phyloP scores from a whole-genome alignment of 2,329 filamentous ascomycete genomes.

The Hypoxylon sp. region DNA sequence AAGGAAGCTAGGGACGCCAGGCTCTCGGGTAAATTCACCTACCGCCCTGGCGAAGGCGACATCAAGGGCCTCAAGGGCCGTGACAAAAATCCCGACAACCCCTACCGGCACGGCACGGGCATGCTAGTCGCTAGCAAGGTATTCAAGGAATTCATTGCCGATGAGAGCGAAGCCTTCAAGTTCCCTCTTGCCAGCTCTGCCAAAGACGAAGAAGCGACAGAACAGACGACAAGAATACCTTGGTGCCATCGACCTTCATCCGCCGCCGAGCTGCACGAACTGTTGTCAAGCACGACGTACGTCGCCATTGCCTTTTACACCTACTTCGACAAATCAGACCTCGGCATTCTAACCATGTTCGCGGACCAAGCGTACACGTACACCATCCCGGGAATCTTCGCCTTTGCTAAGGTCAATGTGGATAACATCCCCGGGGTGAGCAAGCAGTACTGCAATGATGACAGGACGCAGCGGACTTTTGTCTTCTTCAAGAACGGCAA shows the following conservation, averaged over 20 bases:
- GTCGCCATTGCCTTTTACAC: not conserved
- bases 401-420: not conserved
- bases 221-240: not conserved
- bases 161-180: not conserved
- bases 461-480: not conserved
- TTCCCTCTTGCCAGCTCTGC: not conserved
- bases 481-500: slow-evolving; percentile 12
- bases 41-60: not conserved
- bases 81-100: not conserved
- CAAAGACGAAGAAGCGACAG: not conserved
- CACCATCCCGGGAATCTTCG: not conserved
- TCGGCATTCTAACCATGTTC: not conserved
- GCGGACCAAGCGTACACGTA: not conserved
- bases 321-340: not conserved
- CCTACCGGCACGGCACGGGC: slow-evolving; percentile 1
- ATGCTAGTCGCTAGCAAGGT: slow-evolving; percentile 6
- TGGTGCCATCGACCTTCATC: not conserved
- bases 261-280: not conserved
- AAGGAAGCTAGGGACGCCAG: not conserved
- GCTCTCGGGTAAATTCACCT: not conserved
- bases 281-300: slow-evolving; percentile 3
- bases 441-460: not conserved
- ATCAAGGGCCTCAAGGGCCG: not conserved
- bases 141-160: not conserved
- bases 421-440: not conserved